Conservation (phyloP, 2,329 filamentous ascomycete species). For the Chaetomium olivaceum region DNA sequence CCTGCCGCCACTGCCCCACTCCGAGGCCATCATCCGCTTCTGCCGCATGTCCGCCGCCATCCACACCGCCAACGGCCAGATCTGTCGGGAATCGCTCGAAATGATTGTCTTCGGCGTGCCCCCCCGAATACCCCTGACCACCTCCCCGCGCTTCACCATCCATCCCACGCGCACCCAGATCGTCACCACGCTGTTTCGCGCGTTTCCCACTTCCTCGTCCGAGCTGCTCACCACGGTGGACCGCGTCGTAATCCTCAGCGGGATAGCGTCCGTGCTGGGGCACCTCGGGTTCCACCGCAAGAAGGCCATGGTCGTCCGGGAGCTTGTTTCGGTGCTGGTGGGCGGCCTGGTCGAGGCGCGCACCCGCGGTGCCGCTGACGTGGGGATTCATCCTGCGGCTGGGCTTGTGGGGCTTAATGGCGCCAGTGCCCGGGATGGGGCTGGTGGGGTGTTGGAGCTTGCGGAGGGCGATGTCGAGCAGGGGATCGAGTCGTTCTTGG, state of each 20-base stretch:
- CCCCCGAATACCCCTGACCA: conserved; percentile 51
- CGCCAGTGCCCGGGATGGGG: conserved; percentile 37
- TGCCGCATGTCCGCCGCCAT: conserved; percentile 68
- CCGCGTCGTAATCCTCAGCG: conserved; percentile 75
- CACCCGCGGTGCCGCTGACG: conserved; percentile 91
- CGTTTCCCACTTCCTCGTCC: conserved; percentile 66
- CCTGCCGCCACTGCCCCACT: conserved; percentile 68
- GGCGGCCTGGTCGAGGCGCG: conserved; percentile 85
- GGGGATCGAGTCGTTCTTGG: conserved; percentile 65
- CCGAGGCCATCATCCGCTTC: conserved; percentile 72
- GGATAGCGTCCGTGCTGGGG: conserved; percentile 83
- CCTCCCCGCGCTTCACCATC: conserved; percentile 58
- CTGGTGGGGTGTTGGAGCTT: conserved; percentile 51
- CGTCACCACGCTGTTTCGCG: conserved; percentile 64
- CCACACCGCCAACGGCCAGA: conserved; percentile 63
- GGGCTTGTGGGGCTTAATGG: conserved; percentile 73
- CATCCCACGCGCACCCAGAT: conserved; percentile 64
- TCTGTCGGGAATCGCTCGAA: conserved; percentile 62
- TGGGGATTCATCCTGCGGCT: conserved; percentile 91
- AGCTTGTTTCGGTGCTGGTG: conserved; percentile 80
- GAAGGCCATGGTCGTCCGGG: conserved; percentile 85
- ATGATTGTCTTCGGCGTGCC: conserved; percentile 65
- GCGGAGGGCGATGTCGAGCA: conserved; percentile 65
- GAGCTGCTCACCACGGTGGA: conserved; percentile 73
- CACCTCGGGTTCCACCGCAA: conserved; percentile 80